A percentile compares a stretch with the other conserved stretches of the same genome.
Evolutionary conservation across 2,329 filamentous ascomycete genomes (phyloP).

Genomic region (Drechslerella coelobrocha): DNA sequence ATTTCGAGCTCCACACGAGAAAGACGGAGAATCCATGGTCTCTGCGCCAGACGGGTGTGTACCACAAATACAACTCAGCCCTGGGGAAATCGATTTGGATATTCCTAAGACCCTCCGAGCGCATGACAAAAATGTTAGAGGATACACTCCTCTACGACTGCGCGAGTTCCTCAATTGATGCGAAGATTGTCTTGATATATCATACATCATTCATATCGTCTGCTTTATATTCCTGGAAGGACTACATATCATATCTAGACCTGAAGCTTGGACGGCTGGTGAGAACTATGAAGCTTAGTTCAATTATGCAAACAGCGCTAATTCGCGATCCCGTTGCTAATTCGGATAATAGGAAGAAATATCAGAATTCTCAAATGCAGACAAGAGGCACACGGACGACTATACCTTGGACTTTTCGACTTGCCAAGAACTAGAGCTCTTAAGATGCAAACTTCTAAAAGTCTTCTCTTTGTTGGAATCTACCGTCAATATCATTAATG

Average conservation of each 20-base stretch:
- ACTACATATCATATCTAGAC: background rate
- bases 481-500: background rate
- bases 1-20: background rate
- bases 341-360: background rate
- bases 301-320: background rate
- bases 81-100: background rate
- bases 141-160: background rate
- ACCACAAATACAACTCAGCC: background rate
- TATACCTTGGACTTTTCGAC: background rate
- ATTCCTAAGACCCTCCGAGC: background rate
- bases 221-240: background rate
- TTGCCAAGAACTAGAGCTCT: background rate
- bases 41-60: background rate
- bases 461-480: background rate
- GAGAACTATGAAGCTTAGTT: background rate
- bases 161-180: background rate
- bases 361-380: background rate
- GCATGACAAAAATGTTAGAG: background rate
- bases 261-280: background rate
- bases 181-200: background rate
- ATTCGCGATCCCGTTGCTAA: background rate
- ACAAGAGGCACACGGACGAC: background rate
- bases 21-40: background rate
- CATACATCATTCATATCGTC: background rate
- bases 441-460: background rate